Conservation (phyloP, 1,284 basidiomycete genomes). For the Neonothopanus nambi region DNA sequence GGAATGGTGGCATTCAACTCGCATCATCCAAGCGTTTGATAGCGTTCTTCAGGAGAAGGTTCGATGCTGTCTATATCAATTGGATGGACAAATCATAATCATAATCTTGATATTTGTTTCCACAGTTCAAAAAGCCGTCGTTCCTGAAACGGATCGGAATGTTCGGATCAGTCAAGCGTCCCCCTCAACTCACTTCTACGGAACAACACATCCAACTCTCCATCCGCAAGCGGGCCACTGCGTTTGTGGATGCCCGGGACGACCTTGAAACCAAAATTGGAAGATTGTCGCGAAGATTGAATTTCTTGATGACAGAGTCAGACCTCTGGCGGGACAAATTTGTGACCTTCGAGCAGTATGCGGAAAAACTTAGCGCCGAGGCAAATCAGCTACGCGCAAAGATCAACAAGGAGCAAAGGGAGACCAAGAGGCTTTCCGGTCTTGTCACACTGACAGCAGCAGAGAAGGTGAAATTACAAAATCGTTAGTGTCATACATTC, state of each 20-base stretch:
- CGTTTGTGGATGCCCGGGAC: constrained; percentile 91
- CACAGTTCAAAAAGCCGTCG: constrained; percentile 84
- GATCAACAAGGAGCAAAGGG: constrained; percentile 86
- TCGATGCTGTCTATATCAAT: constrained; percentile 21
- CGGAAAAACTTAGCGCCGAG: constrained; percentile 85
- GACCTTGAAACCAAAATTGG: constrained; percentile 91
- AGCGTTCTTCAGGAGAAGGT: constrained; percentile 86
- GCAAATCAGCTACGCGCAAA: constrained; percentile 79
- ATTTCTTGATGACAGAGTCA: constrained; percentile 89
- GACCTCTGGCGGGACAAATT: constrained; percentile 92
- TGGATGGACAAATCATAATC: constrained; percentile 18
- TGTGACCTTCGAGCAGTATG: constrained; percentile 88
- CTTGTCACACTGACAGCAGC: constrained; percentile 73
- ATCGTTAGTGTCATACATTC: constrained; percentile 41
- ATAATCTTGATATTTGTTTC: constrained; percentile 19
- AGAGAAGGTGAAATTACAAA: constrained; percentile 75
- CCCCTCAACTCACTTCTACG: constrained; percentile 72
- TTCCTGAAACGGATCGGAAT: constrained; percentile 84
- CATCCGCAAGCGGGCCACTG: constrained; percentile 85
- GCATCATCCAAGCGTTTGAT: constrained; percentile 89
- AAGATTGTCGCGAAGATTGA: constrained; percentile 76
- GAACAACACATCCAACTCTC: constrained; percentile 84
- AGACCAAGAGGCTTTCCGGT: constrained; percentile 80
- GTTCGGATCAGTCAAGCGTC: constrained; percentile 70
- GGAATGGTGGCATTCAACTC: constrained; percentile 90